Base-by-base conservation (phyloP, 23 red algal genomes). In the Cyanidium caldarium region DNA sequence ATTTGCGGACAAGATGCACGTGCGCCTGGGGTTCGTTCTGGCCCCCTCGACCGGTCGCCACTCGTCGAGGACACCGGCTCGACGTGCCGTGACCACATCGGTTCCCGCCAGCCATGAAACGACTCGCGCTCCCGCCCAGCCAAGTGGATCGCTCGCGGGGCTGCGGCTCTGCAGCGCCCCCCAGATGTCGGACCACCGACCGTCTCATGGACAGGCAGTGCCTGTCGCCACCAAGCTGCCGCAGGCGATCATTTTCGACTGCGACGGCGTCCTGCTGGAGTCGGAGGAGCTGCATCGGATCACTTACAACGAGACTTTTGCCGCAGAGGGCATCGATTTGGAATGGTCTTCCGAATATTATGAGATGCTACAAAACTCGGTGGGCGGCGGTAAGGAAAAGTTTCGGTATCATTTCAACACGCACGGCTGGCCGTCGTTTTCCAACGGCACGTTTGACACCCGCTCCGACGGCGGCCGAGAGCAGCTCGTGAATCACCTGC, bases 231-330 rank as follows among this genome's bases (percentile, higher is more conserved):
- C n/a, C n/a, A n/a, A n/a, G n/a, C n/a, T 61, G 5, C 46, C 10
- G 33, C 38, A 78, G 37, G 92, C 80, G 21, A 45, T 98, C 30
- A 88, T 98, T 44, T 98, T 88, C 57, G 92, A 98, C 68, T 98
- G 92, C 65, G 92, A 98, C 77, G 92, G 92, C 37, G 92, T 98
- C 10, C 79, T 98, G 37, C 67, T 98, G 17, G 92, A 98, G 77
- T 81, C 79, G 35, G 92, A 98, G 68, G 81, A 86, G 45, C 36
- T 98, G 65, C 92, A 98, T 42, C 76, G 92, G 5, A 33, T 79
- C 2, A 80, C 69, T 19, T 98, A 98, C 82, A 98, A 98, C 45
- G 44, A 81, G 7, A 76, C 65, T 40, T 98, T 82, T 56, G n/a
- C 45, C 2, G 58, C 46, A 20, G 69, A 65, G 28, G 35, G 38